A percentile compares a stretch with the other conserved stretches of the same genome.
These are phyloP conservation scores for Lactarius psammicola DNA, from an alignment of 768 basidiomycete species.

Conservation along the genomic window DNA sequence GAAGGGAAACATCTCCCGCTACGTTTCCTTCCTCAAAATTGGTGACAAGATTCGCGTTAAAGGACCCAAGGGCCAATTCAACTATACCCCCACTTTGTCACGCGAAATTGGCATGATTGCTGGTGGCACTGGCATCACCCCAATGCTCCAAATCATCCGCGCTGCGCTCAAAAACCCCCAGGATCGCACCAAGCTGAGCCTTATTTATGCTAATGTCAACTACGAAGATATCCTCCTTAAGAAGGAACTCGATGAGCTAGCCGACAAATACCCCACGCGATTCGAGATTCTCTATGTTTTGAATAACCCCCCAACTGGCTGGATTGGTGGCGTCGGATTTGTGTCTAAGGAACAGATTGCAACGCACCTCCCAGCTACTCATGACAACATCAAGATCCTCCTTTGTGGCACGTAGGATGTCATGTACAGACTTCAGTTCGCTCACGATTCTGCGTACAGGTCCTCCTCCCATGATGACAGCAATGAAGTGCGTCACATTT, in stretches of 20 bases:
- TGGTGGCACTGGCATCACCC: constrained; percentile 97
- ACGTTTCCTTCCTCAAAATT: constrained; percentile 76
- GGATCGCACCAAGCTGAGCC: constrained; percentile 77
- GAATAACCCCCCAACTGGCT: constrained; percentile 87
- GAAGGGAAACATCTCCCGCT: constrained; percentile 93
- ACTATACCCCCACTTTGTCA: constrained; percentile 71
- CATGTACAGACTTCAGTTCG: background rate
- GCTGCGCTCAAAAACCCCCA: constrained; percentile 87
- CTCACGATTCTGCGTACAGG: constrained; percentile 38
- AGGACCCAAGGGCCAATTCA: constrained; percentile 95
- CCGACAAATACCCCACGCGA: constrained; percentile 54
- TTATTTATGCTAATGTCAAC: constrained; percentile 97
- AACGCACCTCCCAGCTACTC: constrained; percentile 65
- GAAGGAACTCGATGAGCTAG: constrained; percentile 81
- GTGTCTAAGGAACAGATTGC: constrained; percentile 91
- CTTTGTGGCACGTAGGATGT: constrained; percentile 63
- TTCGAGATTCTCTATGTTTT: constrained; percentile 90
- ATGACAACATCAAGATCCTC: constrained; percentile 74
- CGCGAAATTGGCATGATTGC: constrained; percentile 93
- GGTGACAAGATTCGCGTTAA: constrained; percentile 89
- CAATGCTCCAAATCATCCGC: constrained; percentile 98
- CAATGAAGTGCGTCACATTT: constrained; percentile 63
- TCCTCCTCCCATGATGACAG: constrained; percentile 73
- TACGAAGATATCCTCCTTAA: constrained; percentile 89
- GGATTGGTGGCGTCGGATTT: constrained; percentile 90